Evolutionary conservation across 2,329 filamentous ascomycete species (phyloP).

Genomic region (Thielaviopsis punctulata): DNA sequence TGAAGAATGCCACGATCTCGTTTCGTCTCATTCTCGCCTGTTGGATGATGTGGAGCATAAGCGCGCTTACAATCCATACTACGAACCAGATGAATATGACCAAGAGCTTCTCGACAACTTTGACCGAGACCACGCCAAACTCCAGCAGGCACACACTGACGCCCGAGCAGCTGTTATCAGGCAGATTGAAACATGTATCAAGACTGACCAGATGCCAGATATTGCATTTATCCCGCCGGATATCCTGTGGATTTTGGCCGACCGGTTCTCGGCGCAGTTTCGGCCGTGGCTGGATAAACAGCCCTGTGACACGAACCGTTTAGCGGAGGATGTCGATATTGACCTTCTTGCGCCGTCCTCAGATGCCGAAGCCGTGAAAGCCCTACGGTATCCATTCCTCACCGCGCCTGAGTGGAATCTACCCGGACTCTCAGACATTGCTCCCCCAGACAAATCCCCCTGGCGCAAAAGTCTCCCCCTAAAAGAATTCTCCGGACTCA

Average conservation of each 20-base stretch:
- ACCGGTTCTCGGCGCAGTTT: background rate
- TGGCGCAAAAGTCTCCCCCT: background rate
- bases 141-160: conserved; percentile 20
- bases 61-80: background rate
- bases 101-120: conserved; percentile 29
- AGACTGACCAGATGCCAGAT: conserved; percentile 25
- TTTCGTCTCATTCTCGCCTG: background rate
- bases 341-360: background rate
- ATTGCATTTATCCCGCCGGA: conserved; percentile 15
- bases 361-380: background rate
- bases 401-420: conserved; percentile 3
- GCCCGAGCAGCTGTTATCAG: conserved; percentile 16
- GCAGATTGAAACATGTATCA: conserved; percentile 24
- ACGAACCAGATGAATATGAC: conserved; percentile 21
- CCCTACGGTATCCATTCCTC: conserved; percentile 1
- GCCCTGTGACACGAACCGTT: background rate
- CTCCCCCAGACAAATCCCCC: background rate
- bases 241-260: conserved; percentile 1
- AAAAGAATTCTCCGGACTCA: background rate
- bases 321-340: background rate
- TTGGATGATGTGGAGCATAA: background rate
- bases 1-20: conserved; percentile 30
- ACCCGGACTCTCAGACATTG: background rate
- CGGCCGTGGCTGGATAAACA: background rate
- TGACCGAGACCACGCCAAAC: conserved; percentile 19